Base-by-base conservation (phyloP, 805 yeast genomes). In the Saccharomycopsis amapae region DNA sequence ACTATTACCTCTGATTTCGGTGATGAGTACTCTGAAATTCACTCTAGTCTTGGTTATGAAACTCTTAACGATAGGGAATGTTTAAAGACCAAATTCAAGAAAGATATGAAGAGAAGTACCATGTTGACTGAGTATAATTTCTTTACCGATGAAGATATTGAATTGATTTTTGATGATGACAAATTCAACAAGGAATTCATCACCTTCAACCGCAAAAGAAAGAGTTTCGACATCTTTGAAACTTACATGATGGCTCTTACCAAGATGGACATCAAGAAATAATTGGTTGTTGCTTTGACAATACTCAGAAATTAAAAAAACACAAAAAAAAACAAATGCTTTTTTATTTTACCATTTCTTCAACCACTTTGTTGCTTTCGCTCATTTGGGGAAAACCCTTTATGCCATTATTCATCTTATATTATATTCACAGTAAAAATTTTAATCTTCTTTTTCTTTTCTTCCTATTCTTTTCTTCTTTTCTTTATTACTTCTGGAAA, bases 201-300 rank as follows among this genome's bases (percentile, higher is more conserved):
- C 20, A 46, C 48, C 9, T 50, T 50, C 34, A 38, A 31, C 17
- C 23, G 50, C 4, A 46, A 46, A 28, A 42, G 53, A 43, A 42
- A 46, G 30, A 46, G 50, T 36, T 50, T 50, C 28, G 53, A 46
- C 18, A 46, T 50, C 36, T 50, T 50, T 37, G 53, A 46, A 24
- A 50, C 53, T n/a, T 50, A 50, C 36, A 28, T 50, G 45, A 30
- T 50, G 45, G 53, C 53, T 9, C 40, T 46, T 31, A 45, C 53
- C 12, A 44, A 40, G 24, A 22, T 50, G 45, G 38, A 46, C 22
- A 46, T 49, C 12, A 30, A 33, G 6, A 12, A 35, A 6, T 35
- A 7, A 35, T 10, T 9, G n/a, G n/a, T n/a, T n/a, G n/a, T n/a
- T n/a, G n/a, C n/a, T n/a, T n/a, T n/a, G n/a, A n/a, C n/a, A 28